These are phyloP conservation scores for Trichosanthes cucumerina DNA, from an alignment of 306 rosid species.

Conservation along the genomic window DNA sequence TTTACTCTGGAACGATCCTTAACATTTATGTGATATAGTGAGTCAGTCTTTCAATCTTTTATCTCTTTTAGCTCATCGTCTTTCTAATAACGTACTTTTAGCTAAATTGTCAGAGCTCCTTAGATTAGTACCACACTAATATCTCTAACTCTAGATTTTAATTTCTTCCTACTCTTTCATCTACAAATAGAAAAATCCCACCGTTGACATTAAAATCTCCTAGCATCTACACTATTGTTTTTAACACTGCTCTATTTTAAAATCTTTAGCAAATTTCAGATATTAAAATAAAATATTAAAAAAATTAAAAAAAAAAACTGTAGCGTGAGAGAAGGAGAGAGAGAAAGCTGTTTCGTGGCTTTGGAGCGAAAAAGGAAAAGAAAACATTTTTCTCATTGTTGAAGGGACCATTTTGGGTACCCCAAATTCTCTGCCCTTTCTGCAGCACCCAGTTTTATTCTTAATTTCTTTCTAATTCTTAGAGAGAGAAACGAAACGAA, in stretches of 20 bases:
- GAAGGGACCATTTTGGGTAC: slow-evolving; percentile 15
- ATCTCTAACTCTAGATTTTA: not conserved
- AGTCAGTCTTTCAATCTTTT: no score
- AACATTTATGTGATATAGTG: no score
- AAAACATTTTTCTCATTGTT: not conserved
- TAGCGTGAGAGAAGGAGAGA: not conserved
- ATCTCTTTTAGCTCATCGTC: no score
- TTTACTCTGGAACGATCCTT: no score
- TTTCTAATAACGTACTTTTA: not conserved
- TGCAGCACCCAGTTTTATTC: slow-evolving; percentile 22
- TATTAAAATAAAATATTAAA: not conserved
- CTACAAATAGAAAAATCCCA: not conserved
- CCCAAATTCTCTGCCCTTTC: slow-evolving; percentile 12
- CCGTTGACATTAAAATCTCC: not conserved
- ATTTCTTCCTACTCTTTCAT: not conserved
- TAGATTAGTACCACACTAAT: not conserved
- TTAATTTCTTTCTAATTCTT: not conserved
- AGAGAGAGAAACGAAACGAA: not conserved
- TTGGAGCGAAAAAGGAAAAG: not conserved
- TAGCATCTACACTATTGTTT: not conserved
- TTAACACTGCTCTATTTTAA: not conserved
- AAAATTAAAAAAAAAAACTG: not conserved
- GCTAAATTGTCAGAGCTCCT: no score
- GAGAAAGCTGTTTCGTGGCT: not conserved
- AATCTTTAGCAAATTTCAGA: not conserved